A percentile compares a stretch with the other conserved stretches of the same genome.
These are phyloP conservation scores for Tolypocladium capitatum DNA, from an alignment of 2,329 filamentous ascomycete genomes.

Conservation along the genomic window DNA sequence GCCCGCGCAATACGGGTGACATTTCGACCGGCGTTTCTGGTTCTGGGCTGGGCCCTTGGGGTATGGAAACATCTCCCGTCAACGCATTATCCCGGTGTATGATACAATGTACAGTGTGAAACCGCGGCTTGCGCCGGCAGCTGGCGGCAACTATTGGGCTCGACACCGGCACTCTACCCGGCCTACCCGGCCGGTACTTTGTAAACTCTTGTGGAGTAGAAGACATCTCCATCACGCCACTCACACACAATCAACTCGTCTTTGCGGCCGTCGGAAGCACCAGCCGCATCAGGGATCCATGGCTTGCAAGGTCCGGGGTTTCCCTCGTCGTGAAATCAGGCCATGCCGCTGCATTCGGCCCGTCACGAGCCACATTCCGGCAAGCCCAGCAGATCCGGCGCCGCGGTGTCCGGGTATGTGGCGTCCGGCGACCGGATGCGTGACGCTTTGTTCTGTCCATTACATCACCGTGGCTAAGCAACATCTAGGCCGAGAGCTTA, in stretches of 20 bases:
- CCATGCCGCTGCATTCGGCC: background rate
- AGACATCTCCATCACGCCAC: background rate
- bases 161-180: background rate
- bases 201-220: no score
- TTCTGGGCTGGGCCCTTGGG: background rate
- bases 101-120: background rate
- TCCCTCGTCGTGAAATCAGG: background rate
- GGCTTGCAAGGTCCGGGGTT: background rate
- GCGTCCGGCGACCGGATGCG: background rate
- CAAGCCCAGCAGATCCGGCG: background rate
- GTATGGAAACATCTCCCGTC: background rate
- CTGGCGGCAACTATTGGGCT: background rate
- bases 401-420: background rate
- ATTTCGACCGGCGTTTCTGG: background rate
- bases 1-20: background rate
- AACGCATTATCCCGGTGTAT: background rate
- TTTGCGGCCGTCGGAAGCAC: background rate
- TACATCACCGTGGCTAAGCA: constrained; percentile 4
- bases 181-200: background rate
- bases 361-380: background rate
- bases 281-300: background rate
- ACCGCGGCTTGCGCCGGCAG: background rate
- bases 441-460: constrained; percentile 1
- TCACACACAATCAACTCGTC: background rate
- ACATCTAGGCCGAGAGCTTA: background rate